phyloP scores from a whole-genome alignment of 176 grass and related monocot species.

The Juncus effusus region DNA sequence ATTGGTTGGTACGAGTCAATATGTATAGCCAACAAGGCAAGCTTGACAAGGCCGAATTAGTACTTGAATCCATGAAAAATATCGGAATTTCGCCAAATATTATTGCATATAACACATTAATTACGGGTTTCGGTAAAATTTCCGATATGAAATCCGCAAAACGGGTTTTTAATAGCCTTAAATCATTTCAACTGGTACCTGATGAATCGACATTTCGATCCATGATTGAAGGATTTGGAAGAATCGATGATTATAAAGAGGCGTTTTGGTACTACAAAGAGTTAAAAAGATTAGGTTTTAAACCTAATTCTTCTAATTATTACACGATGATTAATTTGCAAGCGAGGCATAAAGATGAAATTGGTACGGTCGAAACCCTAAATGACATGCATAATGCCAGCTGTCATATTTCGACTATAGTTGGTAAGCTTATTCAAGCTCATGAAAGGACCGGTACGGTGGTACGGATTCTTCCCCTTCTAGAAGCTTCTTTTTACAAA shows the following conservation, averaged over 20 bases:
- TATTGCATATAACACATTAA: slow-evolving; percentile 89
- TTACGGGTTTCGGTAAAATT: slow-evolving; percentile 79
- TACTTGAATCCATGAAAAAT: slow-evolving; percentile 51
- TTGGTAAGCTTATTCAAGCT: slow-evolving; percentile 63
- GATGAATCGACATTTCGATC: slow-evolving; percentile 92
- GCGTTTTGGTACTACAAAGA: slow-evolving; percentile 56
- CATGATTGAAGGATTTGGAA: slow-evolving; percentile 92
- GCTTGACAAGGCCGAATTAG: slow-evolving; percentile 54
- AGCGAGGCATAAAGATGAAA: slow-evolving; percentile 58
- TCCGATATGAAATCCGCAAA: slow-evolving; percentile 44
- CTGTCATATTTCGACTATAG: slow-evolving; percentile 64
- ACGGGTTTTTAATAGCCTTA: slow-evolving; percentile 44
- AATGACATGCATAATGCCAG: slow-evolving; percentile 58
- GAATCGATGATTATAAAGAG: slow-evolving; percentile 48
- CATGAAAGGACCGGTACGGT: slow-evolving; percentile 55
- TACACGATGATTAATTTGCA: slow-evolving; percentile 82
- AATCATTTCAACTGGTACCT: slow-evolving; percentile 47
- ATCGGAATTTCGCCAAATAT: slow-evolving; percentile 50
- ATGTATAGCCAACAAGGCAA: slow-evolving; percentile 82
- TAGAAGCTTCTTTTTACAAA: slow-evolving; percentile 65
- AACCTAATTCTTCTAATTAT: slow-evolving; percentile 79
- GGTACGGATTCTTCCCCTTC: slow-evolving; percentile 48
- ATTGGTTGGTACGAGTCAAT: slow-evolving; percentile 84
- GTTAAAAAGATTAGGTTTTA: slow-evolving; percentile 59
- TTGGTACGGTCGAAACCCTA: slow-evolving; percentile 47